Conservation (phyloP, 2,329 filamentous ascomycete species). For the Fusarium nygamai region DNA sequence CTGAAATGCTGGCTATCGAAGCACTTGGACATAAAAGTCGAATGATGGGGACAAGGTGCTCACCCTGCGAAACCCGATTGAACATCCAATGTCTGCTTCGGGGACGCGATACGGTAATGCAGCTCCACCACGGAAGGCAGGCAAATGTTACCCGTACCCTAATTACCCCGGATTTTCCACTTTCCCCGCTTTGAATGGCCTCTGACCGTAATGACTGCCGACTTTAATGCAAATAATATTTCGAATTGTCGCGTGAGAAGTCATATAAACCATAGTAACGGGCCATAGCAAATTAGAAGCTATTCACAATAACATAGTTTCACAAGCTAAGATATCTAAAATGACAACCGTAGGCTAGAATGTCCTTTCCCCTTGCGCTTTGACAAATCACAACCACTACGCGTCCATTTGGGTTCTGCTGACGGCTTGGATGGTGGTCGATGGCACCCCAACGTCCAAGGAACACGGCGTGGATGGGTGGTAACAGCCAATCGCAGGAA, state of each 20-base stretch:
- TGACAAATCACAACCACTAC: constrained; percentile 35
- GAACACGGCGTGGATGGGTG: constrained; percentile 20
- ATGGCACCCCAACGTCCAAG: constrained; percentile 21
- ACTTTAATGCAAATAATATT: constrained; percentile 5
- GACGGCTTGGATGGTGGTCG: constrained; percentile 21
- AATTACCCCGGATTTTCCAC: constrained; percentile 45
- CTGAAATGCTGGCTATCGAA: constrained; percentile 15
- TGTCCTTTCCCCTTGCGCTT: constrained; percentile 23
- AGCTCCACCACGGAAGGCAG: constrained; percentile 37
- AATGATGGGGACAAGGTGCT: constrained; percentile 13
- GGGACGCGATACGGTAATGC: constrained; percentile 4
- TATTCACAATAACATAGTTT: not conserved
- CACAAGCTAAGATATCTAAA: not conserved
- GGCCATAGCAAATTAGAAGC: not conserved
- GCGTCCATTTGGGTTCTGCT: constrained; percentile 28
- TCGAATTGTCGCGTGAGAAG: constrained; percentile 19
- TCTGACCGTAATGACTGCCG: constrained; percentile 31
- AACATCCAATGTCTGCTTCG: constrained; percentile 6
- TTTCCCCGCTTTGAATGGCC: constrained; percentile 30
- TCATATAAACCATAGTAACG: not conserved
- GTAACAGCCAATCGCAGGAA: constrained; percentile 30
- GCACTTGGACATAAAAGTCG: constrained; percentile 25
- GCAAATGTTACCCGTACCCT: constrained; percentile 35
- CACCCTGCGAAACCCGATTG: constrained; percentile 10
- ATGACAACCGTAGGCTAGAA: not conserved